Conservation (phyloP, 2,329 filamentous ascomycete genomes). For the Calcarisporium arbuscula region DNA sequence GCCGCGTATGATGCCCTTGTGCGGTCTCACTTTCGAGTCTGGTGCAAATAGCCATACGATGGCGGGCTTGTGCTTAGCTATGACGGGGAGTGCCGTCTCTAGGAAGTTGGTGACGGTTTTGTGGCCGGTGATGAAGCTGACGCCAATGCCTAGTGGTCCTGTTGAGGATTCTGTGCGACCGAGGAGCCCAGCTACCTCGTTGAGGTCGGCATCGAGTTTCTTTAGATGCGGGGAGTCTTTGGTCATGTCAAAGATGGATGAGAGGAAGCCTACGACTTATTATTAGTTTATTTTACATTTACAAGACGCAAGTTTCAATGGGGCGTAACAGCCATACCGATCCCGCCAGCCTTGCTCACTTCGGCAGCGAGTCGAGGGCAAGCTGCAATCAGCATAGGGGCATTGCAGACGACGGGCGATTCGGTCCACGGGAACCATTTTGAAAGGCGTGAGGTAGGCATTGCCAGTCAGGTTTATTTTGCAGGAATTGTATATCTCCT, state of each 20-base stretch:
- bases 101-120: conserved; percentile 31
- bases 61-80: conserved; percentile 46
- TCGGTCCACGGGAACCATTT: conserved; percentile 23
- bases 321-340: conserved; percentile 20
- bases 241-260: conserved; percentile 22
- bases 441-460: conserved; percentile 19
- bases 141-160: conserved; percentile 51
- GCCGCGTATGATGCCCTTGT: conserved; percentile 28
- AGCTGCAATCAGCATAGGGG: conserved; percentile 28
- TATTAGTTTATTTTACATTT: background rate
- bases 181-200: conserved; percentile 21
- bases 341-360: conserved; percentile 30
- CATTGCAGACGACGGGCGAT: conserved; percentile 26
- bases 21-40: conserved; percentile 31
- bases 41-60: conserved; percentile 65
- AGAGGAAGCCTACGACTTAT: conserved; percentile 23
- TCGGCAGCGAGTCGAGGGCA: conserved; percentile 27
- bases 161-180: conserved; percentile 13
- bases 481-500: too few species aligned
- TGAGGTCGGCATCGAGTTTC: conserved; percentile 25
- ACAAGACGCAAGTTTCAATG: background rate
- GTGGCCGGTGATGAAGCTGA: conserved; percentile 50
- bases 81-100: conserved; percentile 40
- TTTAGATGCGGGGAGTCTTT: conserved; percentile 22
- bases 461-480: conserved; percentile 8